Base-by-base conservation (phyloP, 2,329 filamentous ascomycete genomes). In the Paecilomyces formosus region DNA sequence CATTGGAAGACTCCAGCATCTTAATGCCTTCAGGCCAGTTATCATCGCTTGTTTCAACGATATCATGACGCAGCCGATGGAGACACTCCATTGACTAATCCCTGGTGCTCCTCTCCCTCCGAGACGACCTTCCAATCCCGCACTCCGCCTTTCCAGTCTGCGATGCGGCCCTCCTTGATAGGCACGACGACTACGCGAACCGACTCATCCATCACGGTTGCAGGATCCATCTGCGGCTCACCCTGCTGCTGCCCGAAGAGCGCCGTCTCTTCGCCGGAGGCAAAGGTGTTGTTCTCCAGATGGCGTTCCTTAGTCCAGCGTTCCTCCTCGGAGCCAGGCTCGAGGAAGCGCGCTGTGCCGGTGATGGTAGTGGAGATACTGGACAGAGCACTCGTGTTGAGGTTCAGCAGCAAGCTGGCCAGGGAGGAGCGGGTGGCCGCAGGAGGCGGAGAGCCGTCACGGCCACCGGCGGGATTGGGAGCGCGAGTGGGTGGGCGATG, bases 341-440 rank as follows among this genome's bases (percentile, higher is more conserved):
- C 81, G 13, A 95, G 82, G 35, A 97, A 81, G 33, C 84, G 80
- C 1, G 94, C 94, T 39, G 84, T 81, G n/a, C 94, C 94, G 64
- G 93, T 94, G 72, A 99, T 96, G 15, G 93, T 97, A 31, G 92
- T 92, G 63, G 87, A 92, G 76, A 97, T 97, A 70, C 88, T 89
- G 57, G 87, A 90, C 60, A 99, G 81, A 33, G 90, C 90, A 51
- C 89, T 89, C 9, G 89, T 91, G 77, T 99, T 99, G 72, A 99
- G 83, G 74, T 94, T 94, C 66, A 96, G 82, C 21, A 99, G 84
- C 54, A 97, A 82, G 26, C 86, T 85, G 6, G 93, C 92, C 15
- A 97, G 83, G 61, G 87, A 89, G 39, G 89, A 92, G 13, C 86
- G 83, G 61, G 81, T 82, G 26, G 76, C 77, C 55, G 85, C 85